A percentile compares a stretch with the other conserved stretches of the same genome.
These are phyloP conservation scores for Diaporthe sp. DNA, from an alignment of 2,329 filamentous ascomycete genomes.

Conservation along the genomic window DNA sequence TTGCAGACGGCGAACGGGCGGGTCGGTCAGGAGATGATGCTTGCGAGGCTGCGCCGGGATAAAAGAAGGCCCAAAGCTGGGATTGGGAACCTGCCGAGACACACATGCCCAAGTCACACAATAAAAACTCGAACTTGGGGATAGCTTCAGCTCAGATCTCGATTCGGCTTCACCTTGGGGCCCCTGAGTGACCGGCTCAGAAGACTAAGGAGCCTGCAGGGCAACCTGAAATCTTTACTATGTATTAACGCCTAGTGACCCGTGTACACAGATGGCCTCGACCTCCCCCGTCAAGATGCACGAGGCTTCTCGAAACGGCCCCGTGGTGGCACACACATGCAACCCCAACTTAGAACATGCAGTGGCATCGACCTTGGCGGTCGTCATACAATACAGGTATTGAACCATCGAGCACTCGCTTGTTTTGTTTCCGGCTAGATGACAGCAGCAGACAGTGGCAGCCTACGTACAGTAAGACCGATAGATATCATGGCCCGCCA, in stretches of 20 bases:
- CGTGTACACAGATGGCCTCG: neutral
- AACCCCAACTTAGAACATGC: neutral
- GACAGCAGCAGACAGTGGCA: neutral
- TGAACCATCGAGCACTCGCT: neutral
- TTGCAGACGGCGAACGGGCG: conserved; percentile 14
- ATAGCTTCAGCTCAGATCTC: neutral
- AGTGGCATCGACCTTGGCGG: neutral
- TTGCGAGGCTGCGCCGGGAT: neutral
- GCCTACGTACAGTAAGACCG: neutral
- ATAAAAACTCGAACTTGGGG: neutral
- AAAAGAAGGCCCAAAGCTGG: neutral
- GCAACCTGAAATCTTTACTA: neutral
- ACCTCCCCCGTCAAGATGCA: neutral
- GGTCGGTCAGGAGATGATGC: neutral
- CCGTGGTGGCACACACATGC: neutral
- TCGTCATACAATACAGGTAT: neutral
- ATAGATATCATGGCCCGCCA: neutral
- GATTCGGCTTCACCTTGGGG: neutral
- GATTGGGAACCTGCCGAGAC: neutral
- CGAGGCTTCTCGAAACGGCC: neutral
- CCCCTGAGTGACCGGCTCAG: neutral
- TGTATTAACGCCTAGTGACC: neutral
- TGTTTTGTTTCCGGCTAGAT: neutral
- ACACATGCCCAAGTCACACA: neutral
- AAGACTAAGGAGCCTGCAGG: neutral